Conservation (phyloP, 148 eudicot species). For the Rhododendron henanense region DNA sequence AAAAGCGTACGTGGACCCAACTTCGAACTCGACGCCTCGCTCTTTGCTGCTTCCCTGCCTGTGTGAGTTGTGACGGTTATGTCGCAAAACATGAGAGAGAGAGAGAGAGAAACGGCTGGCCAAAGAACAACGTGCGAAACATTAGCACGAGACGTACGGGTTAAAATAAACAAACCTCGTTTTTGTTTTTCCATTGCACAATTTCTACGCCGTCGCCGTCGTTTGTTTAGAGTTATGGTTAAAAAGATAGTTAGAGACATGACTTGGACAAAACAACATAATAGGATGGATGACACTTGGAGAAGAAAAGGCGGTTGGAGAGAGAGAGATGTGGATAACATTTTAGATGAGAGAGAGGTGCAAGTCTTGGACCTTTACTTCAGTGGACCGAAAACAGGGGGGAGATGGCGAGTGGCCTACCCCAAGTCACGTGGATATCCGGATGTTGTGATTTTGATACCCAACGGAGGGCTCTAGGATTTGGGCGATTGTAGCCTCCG, state of each 20-base stretch:
- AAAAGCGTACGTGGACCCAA: neutral
- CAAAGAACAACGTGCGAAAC: neutral
- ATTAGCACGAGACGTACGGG: too few relatives aligned
- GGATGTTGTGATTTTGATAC: too few relatives aligned
- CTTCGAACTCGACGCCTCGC: too few relatives aligned
- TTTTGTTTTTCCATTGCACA: neutral
- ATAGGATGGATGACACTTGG: neutral
- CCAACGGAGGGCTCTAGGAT: too few relatives aligned
- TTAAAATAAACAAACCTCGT: too few relatives aligned
- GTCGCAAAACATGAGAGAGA: neutral
- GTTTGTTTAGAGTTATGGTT: neutral
- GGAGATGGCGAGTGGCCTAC: too few relatives aligned
- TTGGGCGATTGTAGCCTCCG: too few relatives aligned
- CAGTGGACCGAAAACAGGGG: neutral
- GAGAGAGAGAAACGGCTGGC: slow-evolving; percentile 1
- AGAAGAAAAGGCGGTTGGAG: neutral
- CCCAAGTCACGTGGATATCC: too few relatives aligned
- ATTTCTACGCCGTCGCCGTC: neutral
- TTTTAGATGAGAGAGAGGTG: neutral
- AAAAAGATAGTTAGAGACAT: neutral
- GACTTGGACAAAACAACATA: neutral
- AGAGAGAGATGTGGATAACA: neutral
- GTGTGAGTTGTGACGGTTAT: slow-evolving; percentile 2
- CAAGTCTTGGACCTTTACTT: neutral
- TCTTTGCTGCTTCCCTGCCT: too few relatives aligned